phyloP scores from a whole-genome alignment of 2,329 filamentous ascomycete genomes.

The Phoma sp. region DNA sequence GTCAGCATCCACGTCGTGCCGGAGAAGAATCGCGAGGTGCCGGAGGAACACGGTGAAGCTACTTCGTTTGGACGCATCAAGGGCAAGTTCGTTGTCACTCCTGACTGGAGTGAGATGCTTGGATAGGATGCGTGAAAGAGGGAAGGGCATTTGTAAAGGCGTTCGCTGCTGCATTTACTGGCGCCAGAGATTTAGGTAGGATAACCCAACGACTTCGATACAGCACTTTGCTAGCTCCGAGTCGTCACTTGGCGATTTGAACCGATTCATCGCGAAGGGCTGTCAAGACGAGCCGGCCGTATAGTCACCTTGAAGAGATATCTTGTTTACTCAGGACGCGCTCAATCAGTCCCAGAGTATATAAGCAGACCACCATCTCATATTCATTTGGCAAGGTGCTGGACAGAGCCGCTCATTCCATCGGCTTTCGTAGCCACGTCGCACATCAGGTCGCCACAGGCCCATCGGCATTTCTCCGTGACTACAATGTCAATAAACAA shows the following conservation, averaged over 20 bases:
- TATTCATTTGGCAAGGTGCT: too few relatives aligned
- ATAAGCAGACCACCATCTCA: too few relatives aligned
- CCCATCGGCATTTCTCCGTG: constrained; percentile 1
- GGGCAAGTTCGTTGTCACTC: constrained; percentile 68
- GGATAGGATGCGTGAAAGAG: constrained; percentile 19
- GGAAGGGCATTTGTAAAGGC: neutral
- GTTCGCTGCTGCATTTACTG: constrained; percentile 4
- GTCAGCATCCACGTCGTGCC: constrained; percentile 46
- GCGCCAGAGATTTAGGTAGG: constrained; percentile 1
- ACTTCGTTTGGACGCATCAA: constrained; percentile 67
- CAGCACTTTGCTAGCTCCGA: too few relatives aligned
- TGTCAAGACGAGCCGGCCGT: too few relatives aligned
- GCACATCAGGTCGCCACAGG: neutral
- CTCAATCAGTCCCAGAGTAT: too few relatives aligned
- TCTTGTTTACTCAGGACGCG: too few relatives aligned
- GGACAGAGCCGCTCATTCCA: too few relatives aligned
- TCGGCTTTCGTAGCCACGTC: too few relatives aligned
- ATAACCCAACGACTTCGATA: neutral
- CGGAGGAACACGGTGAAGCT: constrained; percentile 51
- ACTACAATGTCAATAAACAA: neutral
- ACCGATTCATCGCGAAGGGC: too few relatives aligned
- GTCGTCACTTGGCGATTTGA: too few relatives aligned
- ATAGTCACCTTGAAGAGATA: too few relatives aligned
- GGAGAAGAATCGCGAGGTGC: constrained; percentile 44
- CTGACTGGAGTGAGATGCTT: constrained; percentile 64